A percentile compares a stretch with the other conserved stretches of the same genome.
Evolutionary conservation across 2,329 filamentous ascomycete genomes (phyloP).

Genomic region (Diaporthe batatas): DNA sequence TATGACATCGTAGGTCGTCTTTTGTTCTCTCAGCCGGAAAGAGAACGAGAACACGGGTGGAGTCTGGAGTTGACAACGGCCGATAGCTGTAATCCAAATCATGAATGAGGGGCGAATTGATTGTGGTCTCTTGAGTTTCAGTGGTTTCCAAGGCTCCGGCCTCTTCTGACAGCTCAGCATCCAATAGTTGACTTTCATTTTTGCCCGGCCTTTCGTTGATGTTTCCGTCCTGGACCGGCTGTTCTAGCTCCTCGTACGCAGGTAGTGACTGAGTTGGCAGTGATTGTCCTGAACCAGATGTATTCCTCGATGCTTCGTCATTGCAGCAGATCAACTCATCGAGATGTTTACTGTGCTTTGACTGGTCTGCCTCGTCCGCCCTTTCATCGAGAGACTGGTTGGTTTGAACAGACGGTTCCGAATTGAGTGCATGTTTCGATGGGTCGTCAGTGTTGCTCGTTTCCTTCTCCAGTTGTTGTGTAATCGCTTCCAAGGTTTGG

Average conservation of each 20-base stretch:
- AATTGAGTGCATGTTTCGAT: too few species aligned
- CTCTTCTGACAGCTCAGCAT: not conserved
- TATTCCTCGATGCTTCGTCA: not conserved
- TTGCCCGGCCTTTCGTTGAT: too few species aligned
- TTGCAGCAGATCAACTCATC: too few species aligned
- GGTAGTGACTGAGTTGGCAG: too few species aligned
- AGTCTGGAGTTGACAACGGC: not conserved
- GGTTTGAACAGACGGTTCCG: fast-evolving
- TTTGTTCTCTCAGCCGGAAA: not conserved
- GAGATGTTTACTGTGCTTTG: not conserved
- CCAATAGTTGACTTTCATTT: too few species aligned
- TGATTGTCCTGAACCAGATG: not conserved
- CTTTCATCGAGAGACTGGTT: not conserved
- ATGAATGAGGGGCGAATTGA: not conserved
- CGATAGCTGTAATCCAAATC: not conserved
- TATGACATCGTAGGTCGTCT: not conserved
- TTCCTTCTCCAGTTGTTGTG: not conserved
- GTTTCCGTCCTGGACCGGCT: not conserved
- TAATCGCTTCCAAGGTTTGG: not conserved
- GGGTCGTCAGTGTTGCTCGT: not conserved
- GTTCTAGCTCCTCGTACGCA: not conserved
- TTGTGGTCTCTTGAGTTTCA: not conserved
- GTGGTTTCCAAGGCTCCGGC: too few species aligned
- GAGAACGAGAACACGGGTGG: constrained; percentile 2
- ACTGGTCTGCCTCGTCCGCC: not conserved